Percentiles rank a stretch among this genome's conserved stretches.
These are phyloP conservation scores for Solanum piurae DNA, from an alignment of 257 asterid genomes.

Conservation along the genomic window DNA sequence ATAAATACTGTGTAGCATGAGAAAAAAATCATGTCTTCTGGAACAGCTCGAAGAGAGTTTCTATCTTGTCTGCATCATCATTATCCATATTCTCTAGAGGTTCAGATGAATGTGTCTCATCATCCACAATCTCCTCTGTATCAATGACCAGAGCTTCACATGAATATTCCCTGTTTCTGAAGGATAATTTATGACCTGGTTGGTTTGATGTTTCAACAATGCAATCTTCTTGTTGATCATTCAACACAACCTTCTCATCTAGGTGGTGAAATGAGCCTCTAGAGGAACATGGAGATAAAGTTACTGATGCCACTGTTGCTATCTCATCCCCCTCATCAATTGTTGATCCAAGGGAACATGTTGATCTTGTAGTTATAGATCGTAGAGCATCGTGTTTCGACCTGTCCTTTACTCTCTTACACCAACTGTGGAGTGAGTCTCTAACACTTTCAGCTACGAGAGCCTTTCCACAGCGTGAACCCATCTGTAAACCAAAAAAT, in stretches of 20 bases:
- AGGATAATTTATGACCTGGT: slow-evolving; percentile 11
- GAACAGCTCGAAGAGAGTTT: slow-evolving; percentile 47
- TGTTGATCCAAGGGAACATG: slow-evolving; percentile 44
- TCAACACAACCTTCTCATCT: slow-evolving; percentile 11
- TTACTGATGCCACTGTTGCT: slow-evolving; percentile 46
- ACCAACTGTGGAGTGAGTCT: slow-evolving; percentile 84
- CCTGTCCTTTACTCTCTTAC: slow-evolving; percentile 71
- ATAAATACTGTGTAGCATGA: background rate
- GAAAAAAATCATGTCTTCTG: slow-evolving; percentile 23
- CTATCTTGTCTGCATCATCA: slow-evolving; percentile 2
- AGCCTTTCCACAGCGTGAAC: slow-evolving; percentile 74
- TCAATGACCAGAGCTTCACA: slow-evolving; percentile 4
- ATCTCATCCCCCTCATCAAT: slow-evolving; percentile 64
- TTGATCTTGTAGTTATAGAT: slow-evolving; percentile 65
- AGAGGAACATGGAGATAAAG: slow-evolving; percentile 60
- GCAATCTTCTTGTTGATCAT: slow-evolving; percentile 12
- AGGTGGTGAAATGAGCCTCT: slow-evolving; percentile 23
- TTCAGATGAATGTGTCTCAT: slow-evolving; percentile 7
- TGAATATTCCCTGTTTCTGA: slow-evolving; percentile 14
- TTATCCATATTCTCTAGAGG: background rate
- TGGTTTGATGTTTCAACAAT: slow-evolving; percentile 7
- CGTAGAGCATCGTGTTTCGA: slow-evolving; percentile 36
- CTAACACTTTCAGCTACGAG: slow-evolving; percentile 79
- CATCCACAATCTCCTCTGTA: slow-evolving; percentile 14
- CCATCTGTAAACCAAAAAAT: slow-evolving; percentile 40